phyloP scores from a whole-genome alignment of 1,139 yeast species.

The Candida glucosophila region DNA sequence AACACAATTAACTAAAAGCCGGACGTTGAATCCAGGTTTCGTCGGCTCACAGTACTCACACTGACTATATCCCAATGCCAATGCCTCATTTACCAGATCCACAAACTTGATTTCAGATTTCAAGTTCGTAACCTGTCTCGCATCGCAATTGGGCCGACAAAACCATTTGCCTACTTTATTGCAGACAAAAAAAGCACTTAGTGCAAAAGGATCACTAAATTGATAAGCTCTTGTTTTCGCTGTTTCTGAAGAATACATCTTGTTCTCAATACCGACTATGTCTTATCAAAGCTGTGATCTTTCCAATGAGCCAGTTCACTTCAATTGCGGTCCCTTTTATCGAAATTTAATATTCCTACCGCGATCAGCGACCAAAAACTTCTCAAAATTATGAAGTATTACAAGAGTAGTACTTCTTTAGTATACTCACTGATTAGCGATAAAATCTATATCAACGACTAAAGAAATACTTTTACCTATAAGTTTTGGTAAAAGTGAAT shows the following conservation, averaged over 20 bases:
- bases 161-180: constrained; percentile 31
- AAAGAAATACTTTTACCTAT: too few relatives aligned
- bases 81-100: constrained; percentile 33
- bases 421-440: too few relatives aligned
- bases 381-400: too few relatives aligned
- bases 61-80: constrained; percentile 35
- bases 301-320: too few relatives aligned
- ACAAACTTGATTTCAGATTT: constrained; percentile 40
- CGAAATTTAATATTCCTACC: too few relatives aligned
- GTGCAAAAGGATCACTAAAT: constrained; percentile 60
- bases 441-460: too few relatives aligned
- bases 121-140: constrained; percentile 33
- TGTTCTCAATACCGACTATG: too few relatives aligned
- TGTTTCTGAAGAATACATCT: constrained; percentile 36
- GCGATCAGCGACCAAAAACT: too few relatives aligned
- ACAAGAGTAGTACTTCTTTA: too few relatives aligned
- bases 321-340: too few relatives aligned
- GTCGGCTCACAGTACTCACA: constrained; percentile 48
- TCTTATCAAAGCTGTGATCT: too few relatives aligned
- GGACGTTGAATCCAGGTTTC: constrained; percentile 38
- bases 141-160: constrained; percentile 67
- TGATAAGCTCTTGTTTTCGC: constrained; percentile 61
- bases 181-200: constrained; percentile 46
- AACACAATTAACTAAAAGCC: constrained; percentile 51
- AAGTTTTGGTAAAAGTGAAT: too few relatives aligned